Conservation (phyloP, 371 early-diverging fungal species). For the Syncephalastrum racemosum region DNA sequence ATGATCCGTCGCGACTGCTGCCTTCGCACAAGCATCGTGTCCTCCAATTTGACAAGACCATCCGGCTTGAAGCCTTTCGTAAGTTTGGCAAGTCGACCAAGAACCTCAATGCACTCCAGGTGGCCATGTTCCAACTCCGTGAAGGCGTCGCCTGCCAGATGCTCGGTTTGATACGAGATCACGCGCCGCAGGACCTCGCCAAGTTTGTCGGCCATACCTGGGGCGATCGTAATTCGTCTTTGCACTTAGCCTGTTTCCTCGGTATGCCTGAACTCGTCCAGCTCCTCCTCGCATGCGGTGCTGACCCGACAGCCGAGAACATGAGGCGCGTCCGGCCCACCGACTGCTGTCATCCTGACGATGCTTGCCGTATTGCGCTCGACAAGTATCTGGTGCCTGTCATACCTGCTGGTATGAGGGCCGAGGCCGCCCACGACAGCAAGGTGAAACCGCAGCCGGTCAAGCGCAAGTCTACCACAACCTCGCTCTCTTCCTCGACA, state of each 20-base stretch:
- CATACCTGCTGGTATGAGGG: no score
- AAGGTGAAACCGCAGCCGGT: no score
- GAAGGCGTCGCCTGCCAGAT: constrained; percentile 17
- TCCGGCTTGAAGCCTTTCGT: constrained; percentile 6
- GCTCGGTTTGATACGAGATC: constrained; percentile 10
- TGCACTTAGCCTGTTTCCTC: constrained; percentile 71
- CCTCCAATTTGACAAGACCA: constrained; percentile 14
- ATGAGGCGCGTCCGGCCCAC: constrained; percentile 64
- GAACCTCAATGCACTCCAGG: constrained; percentile 22
- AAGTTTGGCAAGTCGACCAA: constrained; percentile 19
- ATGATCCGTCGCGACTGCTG: constrained; percentile 17
- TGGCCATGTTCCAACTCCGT: constrained; percentile 16
- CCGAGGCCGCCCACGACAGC: no score
- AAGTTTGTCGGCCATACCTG: constrained; percentile 66
- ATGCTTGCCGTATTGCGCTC: neutral
- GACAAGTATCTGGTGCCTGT: no score
- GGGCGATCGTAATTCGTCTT: constrained; percentile 66
- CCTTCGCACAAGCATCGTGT: constrained; percentile 24
- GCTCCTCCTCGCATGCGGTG: constrained; percentile 60
- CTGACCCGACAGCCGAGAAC: constrained; percentile 59
- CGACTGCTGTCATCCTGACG: constrained; percentile 65
- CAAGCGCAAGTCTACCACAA: no score
- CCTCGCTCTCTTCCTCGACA: no score
- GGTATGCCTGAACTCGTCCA: constrained; percentile 71
- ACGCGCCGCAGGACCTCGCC: constrained; percentile 11